Percentiles rank a stretch among this genome's conserved stretches.
Conservation (phyloP, 2,329 filamentous ascomycete species). For the Exophiala sp. region DNA sequence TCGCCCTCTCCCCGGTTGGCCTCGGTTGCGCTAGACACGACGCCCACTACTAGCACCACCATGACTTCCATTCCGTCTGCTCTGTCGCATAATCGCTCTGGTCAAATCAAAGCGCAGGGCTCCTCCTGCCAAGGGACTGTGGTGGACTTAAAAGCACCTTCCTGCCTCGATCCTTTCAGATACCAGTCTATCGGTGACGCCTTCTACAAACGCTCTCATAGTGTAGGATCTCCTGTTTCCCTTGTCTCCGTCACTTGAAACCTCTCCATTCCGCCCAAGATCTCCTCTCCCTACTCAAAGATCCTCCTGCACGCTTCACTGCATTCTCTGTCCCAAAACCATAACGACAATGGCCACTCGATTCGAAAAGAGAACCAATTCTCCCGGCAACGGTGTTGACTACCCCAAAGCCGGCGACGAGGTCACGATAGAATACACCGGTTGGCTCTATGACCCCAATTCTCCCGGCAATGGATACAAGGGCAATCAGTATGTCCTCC, state of each 20-base stretch:
- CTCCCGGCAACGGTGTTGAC: conserved; percentile 56
- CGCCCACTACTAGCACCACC: not conserved
- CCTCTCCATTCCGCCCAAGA: not conserved
- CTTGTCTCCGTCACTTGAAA: not conserved
- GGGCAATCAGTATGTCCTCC: conserved; percentile 62
- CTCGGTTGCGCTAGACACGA: not conserved
- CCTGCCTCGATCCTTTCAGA: not conserved
- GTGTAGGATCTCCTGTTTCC: too few species aligned
- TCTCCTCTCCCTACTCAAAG: not conserved
- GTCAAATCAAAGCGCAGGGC: not conserved
- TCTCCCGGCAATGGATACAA: conserved; percentile 32
- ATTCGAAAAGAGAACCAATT: conserved; percentile 52
- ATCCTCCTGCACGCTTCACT: not conserved
- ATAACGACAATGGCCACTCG: conserved; percentile 43
- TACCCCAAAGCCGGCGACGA: conserved; percentile 61
- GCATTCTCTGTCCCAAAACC: not conserved
- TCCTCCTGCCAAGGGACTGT: not conserved
- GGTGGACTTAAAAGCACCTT: not conserved
- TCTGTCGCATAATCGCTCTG: not conserved
- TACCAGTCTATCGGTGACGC: not conserved
- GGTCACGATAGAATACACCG: conserved; percentile 86
- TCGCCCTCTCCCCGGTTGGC: not conserved
- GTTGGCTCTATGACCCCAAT: conserved; percentile 66
- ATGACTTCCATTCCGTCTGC: not conserved
- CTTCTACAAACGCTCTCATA: too few species aligned